These are phyloP conservation scores for Thozetella sp. DNA, from an alignment of 495 filamentous ascomycete species.

Conservation along the genomic window DNA sequence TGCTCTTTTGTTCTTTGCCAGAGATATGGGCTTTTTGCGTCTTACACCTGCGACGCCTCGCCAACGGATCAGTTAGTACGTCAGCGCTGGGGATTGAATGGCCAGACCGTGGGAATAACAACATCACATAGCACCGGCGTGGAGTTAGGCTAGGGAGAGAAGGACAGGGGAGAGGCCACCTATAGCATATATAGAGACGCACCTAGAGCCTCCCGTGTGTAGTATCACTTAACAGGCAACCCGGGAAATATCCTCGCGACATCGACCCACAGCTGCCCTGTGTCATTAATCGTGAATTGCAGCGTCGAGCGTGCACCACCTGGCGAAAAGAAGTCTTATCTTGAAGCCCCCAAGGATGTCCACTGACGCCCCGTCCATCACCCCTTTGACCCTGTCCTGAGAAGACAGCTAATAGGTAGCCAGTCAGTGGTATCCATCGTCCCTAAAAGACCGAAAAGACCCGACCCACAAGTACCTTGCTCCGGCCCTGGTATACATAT, in stretches of 20 bases:
- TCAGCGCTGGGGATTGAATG: not conserved
- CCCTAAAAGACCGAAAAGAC: not conserved
- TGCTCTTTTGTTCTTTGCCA: too few relatives aligned
- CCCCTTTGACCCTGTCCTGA: too few relatives aligned
- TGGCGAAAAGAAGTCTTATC: too few relatives aligned
- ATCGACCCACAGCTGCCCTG: too few relatives aligned
- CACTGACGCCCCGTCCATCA: too few relatives aligned
- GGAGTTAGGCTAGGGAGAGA: not conserved
- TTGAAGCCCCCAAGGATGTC: too few relatives aligned
- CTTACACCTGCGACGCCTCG: too few relatives aligned
- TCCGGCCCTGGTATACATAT: not conserved
- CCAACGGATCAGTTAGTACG: not conserved
- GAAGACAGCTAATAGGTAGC: not conserved
- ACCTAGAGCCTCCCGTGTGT: not conserved
- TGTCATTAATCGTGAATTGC: too few relatives aligned
- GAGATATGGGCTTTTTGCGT: too few relatives aligned
- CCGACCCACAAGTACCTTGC: not conserved
- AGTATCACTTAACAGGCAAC: not conserved
- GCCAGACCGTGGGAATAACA: not conserved
- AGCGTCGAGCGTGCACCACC: not conserved
- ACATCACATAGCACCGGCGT: constrained; percentile 1
- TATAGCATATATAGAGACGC: constrained; percentile 1
- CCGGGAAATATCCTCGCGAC: not conserved
- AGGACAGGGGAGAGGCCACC: not conserved
- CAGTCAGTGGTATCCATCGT: not conserved